A percentile compares a stretch with the other conserved stretches of the same genome.
These are phyloP conservation scores for Podosphaera xanthii DNA, from an alignment of 2,329 filamentous ascomycete species.

Conservation along the genomic window DNA sequence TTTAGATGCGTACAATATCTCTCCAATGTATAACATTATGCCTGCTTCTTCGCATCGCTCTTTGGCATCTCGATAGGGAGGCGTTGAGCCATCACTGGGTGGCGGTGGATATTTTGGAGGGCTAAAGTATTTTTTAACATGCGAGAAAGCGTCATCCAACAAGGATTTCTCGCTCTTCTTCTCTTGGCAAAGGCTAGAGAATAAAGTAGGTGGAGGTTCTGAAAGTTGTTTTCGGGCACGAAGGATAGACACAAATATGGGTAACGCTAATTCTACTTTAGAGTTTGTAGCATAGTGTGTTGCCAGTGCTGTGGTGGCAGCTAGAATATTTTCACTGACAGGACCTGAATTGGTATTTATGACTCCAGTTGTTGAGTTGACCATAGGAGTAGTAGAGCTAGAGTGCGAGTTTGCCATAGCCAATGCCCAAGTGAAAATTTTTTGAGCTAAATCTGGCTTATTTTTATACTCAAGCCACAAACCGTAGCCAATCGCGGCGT, in stretches of 20 bases:
- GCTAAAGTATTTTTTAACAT: not conserved
- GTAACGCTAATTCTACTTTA: conserved; percentile 46
- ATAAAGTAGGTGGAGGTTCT: conserved; percentile 13
- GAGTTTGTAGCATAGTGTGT: conserved; percentile 52
- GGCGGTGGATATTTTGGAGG: conserved; percentile 46
- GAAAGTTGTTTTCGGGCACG: conserved; percentile 46
- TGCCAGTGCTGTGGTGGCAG: conserved; percentile 53
- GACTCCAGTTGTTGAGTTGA: conserved; percentile 40
- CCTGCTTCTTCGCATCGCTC: conserved; percentile 68
- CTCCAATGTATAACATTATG: conserved; percentile 74
- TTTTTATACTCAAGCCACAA: conserved; percentile 68
- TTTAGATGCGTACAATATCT: conserved; percentile 61
- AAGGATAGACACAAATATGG: conserved; percentile 67
- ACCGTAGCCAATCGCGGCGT: conserved; percentile 63
- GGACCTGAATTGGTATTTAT: conserved; percentile 33
- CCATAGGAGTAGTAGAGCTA: conserved; percentile 25
- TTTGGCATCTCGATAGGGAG: conserved; percentile 38
- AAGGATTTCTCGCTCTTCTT: conserved; percentile 8
- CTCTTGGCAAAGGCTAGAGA: conserved; percentile 6
- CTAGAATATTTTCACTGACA: conserved; percentile 53
- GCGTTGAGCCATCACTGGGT: conserved; percentile 43
- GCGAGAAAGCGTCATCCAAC: conserved; percentile 16
- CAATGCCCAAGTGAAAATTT: conserved; percentile 55
- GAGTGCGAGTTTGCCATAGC: conserved; percentile 35
- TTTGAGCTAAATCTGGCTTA: conserved; percentile 37